Base-by-base conservation (phyloP, 495 filamentous ascomycete species). In the Aspergillus kassunensis region DNA sequence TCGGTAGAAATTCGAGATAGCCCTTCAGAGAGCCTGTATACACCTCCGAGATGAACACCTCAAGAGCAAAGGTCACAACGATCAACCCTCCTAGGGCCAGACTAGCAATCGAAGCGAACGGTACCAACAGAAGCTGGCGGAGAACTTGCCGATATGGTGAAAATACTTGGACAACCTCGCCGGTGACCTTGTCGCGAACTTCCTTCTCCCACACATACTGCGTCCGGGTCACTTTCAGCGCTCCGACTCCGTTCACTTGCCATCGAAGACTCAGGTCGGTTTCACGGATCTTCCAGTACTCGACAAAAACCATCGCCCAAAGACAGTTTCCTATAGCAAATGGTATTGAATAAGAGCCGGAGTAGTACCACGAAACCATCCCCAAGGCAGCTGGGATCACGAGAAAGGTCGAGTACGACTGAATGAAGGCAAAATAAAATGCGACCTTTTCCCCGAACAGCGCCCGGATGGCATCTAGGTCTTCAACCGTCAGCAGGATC, bases 261-360 rank as follows among this genome's bases (percentile, higher is more conserved):
- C 93, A 98, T 43, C 89, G 83, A 21, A 96, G 78, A n/a, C 85
- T 86, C 4, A 98, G 75, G 64, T 98, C 93, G 2, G 84, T 73
- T 68, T 98, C 90, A 65, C 93, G 91, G 50, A 88, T 85, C 72
- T 93, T 95, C 93, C 93, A 98, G 65, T 87, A 96, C 68, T 98
- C 93, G 20, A 95, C 86, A 58, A 98, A 97, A 13, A 90, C 73
- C 6, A 95, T 81, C 34, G 84, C 86, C 91, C 90, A 96, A 16
- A 95, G 67, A 24, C 83, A 83, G 57, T 86, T 91, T 19, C 85
- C 74, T 9, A 89, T 56, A 7, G 85, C 91, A 57, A 93, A 96
- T 30, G 87, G 67, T 53, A 84, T 79, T 6, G 91, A 97, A 66
- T 89, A 98, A 33, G 85, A 75, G 2, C 91, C 89, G 5, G 93